These are phyloP conservation scores for Cerrena zonata DNA, from an alignment of 1,284 basidiomycete genomes.

Conservation along the genomic window DNA sequence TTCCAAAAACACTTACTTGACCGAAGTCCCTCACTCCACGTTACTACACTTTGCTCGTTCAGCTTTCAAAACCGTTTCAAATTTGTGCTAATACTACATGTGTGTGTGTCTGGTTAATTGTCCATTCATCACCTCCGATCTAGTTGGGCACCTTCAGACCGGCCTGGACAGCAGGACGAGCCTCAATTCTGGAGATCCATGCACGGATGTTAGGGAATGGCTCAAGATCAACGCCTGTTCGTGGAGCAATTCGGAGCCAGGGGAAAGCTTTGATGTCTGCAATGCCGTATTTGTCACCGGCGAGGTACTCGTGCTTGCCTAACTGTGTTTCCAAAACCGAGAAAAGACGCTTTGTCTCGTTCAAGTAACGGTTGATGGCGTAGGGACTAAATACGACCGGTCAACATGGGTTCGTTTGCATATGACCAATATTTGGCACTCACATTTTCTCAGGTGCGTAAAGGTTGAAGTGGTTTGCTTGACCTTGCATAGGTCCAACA, in stretches of 20 bases:
- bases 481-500: slow-evolving; percentile 73
- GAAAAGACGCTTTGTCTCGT: slow-evolving; percentile 76
- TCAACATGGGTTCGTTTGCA: slow-evolving; percentile 6
- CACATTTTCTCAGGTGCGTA: slow-evolving; percentile 57
- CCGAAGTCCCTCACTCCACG: no score
- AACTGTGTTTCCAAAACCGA: slow-evolving; percentile 71
- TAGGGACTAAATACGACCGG: no score
- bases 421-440: slow-evolving; percentile 57
- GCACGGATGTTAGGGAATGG: slow-evolving; percentile 23
- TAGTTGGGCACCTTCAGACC: no score
- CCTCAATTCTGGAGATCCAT: slow-evolving; percentile 4
- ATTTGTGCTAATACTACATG: no score
- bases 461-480: slow-evolving; percentile 56
- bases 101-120: no score
- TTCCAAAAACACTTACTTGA: no score
- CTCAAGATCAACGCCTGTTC: slow-evolving; percentile 46
- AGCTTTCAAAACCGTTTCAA: no score
- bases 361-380: slow-evolving; percentile 62
- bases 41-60: no score
- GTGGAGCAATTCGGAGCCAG: slow-evolving; percentile 43
- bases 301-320: slow-evolving; percentile 59
- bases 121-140: no score
- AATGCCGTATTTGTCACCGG: slow-evolving; percentile 62
- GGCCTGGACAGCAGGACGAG: slow-evolving; percentile 1
- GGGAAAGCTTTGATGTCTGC: slow-evolving; percentile 59